A percentile compares a stretch with the other conserved stretches of the same genome.
Conservation (phyloP, 2,329 filamentous ascomycete genomes). For the Arthrobotrys entomopaga region DNA sequence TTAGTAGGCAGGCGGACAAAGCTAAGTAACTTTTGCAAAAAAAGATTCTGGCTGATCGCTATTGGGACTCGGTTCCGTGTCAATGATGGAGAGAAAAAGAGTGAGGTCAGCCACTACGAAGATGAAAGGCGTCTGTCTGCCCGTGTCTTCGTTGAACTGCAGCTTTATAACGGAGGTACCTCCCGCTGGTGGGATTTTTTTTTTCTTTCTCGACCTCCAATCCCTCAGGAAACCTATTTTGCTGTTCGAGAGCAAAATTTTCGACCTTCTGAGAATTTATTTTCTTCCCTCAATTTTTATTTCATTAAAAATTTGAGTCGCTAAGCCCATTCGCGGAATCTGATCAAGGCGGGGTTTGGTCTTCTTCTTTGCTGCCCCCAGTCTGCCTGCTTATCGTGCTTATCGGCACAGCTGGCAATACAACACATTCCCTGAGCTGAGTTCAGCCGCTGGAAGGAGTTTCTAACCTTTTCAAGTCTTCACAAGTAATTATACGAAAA, state of each 20-base stretch:
- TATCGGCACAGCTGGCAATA: slow-evolving; percentile 1
- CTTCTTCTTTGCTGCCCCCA: slow-evolving; percentile 4
- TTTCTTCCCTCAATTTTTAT: slow-evolving; percentile 6
- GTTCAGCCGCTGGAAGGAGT: slow-evolving; percentile 23
- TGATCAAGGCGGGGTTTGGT: slow-evolving; percentile 31
- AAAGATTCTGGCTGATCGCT: slow-evolving; percentile 20
- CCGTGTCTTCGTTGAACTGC: neutral
- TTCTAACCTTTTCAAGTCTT: neutral
- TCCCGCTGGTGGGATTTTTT: slow-evolving; percentile 18
- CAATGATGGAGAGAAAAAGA: slow-evolving; percentile 17
- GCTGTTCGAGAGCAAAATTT: neutral
- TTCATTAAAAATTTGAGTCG: slow-evolving; percentile 12
- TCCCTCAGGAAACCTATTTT: slow-evolving; percentile 20
- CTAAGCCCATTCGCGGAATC: neutral
- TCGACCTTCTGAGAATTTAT: slow-evolving; percentile 5
- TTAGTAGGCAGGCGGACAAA: slow-evolving; percentile 2
- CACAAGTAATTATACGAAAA: neutral
- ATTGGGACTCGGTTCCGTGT: slow-evolving; percentile 16
- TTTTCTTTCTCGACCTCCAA: neutral
- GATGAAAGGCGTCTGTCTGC: neutral
- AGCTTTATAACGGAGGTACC: slow-evolving; percentile 52
- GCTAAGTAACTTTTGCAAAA: neutral
- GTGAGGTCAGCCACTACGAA: slow-evolving; percentile 12
- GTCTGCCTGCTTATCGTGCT: slow-evolving; percentile 31
- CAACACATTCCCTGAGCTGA: slow-evolving; percentile 36